phyloP scores from a whole-genome alignment of 768 basidiomycete species.

The Termitomyces sp. region DNA sequence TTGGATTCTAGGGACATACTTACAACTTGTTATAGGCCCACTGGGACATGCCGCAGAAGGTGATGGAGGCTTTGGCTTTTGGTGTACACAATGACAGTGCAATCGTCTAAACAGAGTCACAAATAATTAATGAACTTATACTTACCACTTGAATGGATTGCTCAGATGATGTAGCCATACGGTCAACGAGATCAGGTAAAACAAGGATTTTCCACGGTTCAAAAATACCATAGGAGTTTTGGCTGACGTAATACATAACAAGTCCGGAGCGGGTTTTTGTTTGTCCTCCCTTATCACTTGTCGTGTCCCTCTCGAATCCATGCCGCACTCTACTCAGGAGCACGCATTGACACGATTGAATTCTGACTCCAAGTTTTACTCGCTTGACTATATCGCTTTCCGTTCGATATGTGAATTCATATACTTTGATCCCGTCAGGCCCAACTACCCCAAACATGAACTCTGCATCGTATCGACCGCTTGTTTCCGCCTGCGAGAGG shows the following conservation, averaged over 20 bases:
- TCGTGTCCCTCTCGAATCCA: too few species aligned
- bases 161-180: too few species aligned
- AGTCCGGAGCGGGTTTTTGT: too few species aligned
- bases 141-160: too few species aligned
- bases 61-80: slow-evolving; percentile 9
- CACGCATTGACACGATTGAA: background rate
- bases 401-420: background rate
- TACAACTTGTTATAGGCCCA: slow-evolving; percentile 5
- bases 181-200: too few species aligned
- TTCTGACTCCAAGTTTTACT: background rate
- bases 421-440: background rate
- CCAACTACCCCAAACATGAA: too few species aligned
- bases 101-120: background rate
- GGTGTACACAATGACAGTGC: background rate
- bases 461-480: background rate
- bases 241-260: too few species aligned
- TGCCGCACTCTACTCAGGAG: background rate
- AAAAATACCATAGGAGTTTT: too few species aligned
- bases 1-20: background rate
- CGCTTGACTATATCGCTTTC: background rate
- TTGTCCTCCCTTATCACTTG: too few species aligned
- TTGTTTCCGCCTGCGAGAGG: background rate
- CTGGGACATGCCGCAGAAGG: slow-evolving; percentile 11
- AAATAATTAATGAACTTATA: too few species aligned
- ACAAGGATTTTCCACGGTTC: too few species aligned